Percentiles rank a stretch among this genome's conserved stretches.
Evolutionary conservation across 208 protist species (phyloP).

Genomic region (Jaenimonas drosophilae): DNA sequence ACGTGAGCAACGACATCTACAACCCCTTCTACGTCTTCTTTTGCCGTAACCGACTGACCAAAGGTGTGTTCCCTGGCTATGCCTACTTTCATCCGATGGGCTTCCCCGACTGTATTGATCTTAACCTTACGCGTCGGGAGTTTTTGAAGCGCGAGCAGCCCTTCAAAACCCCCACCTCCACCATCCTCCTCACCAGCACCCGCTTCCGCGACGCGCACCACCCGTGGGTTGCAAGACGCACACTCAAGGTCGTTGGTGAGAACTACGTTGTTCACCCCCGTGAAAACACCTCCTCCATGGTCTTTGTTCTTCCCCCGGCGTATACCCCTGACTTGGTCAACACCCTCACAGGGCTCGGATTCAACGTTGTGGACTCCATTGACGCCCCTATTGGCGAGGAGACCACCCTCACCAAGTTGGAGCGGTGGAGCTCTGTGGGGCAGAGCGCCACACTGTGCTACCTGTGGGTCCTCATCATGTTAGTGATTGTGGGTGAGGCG

Average conservation of each 20-base stretch:
- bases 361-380: constrained; percentile 47
- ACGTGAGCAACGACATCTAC: constrained; percentile 82
- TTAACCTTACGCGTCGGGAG: constrained; percentile 58
- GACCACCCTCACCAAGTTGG: constrained; percentile 32
- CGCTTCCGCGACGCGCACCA: constrained; percentile 52
- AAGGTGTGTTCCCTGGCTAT: constrained; percentile 50
- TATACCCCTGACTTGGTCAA: constrained; percentile 58
- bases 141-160: constrained; percentile 74
- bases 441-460: constrained; percentile 60
- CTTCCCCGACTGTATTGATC: constrained; percentile 71
- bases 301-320: constrained; percentile 63
- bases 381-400: constrained; percentile 39
- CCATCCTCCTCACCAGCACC: constrained; percentile 51
- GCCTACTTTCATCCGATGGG: constrained; percentile 82
- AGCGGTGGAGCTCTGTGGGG: constrained; percentile 49
- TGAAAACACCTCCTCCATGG: constrained; percentile 60
- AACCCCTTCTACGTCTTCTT: constrained; percentile 73
- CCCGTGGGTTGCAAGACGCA: constrained; percentile 46
- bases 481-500: constrained; percentile 58
- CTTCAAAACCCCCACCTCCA: constrained; percentile 53
- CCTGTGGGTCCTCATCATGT: constrained; percentile 60
- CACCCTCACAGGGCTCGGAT: constrained; percentile 60
- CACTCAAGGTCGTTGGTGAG: constrained; percentile 58
- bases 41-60: constrained; percentile 41
- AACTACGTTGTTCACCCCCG: constrained; percentile 70